Base-by-base conservation (phyloP, 2,329 filamentous ascomycete species). In the Rutstroemia sp. region DNA sequence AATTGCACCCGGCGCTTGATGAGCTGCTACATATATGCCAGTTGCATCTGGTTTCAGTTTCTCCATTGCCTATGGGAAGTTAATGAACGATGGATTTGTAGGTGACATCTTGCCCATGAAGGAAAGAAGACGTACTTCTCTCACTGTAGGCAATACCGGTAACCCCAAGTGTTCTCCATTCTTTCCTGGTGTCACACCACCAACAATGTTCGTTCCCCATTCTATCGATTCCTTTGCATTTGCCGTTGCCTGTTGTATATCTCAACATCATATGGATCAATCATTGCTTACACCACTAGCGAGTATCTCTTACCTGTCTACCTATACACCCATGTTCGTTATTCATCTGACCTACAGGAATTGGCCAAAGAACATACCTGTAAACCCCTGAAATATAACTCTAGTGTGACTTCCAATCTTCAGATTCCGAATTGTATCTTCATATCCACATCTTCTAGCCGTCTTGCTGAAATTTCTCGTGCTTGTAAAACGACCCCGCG, bases 131-230 rank as follows among this genome's bases (percentile, higher is more conserved):
- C 53, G 21, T 59, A 78, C 79, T 67, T 78, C 80, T 65, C 78
- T 77, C 30, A 92, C 84, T 45, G 80, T 83, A 1, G 87, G 84
- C 19, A 90, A 74, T 1, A 92, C 78, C 1, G 88, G 88, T 38
- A 89, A 74, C 2, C 85, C 87, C 19, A 92, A 73, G 73, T 92
- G 88, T 66, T 88, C 82, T 48, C 83, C 83, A 57, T 82, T 79
- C 49, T 84, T 81, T 3, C 83, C 83, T 0, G 88, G 88, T 53
- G 82, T 89, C 17, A 91, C 86, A 25, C 88, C 88, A 30, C 88
- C 88, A 0, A 92, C 86, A 58, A 92, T 84, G 39, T 89, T 87
- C 40, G 88, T 92, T 12, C 88, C 88, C 79, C 87, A 92, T 70
- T 77, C 82, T 57, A 92, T 73, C 12, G 87, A 89, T 68, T 91